Base-by-base conservation (phyloP, 2,329 filamentous ascomycete species). In the Aspergillus sergii region DNA sequence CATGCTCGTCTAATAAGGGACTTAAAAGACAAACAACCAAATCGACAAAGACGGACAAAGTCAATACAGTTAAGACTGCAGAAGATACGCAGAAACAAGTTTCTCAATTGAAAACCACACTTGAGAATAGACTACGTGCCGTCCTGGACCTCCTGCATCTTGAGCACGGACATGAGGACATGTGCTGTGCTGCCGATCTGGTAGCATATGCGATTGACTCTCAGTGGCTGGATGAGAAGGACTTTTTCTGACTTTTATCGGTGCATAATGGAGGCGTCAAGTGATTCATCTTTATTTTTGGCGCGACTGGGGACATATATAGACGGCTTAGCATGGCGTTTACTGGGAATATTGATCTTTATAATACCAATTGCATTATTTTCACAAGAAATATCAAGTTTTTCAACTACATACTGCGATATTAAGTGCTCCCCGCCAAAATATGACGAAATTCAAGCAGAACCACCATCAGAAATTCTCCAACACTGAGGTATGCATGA, bases 181-280 rank as follows among this genome's bases (percentile, higher is more conserved):
- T 81, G 74, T 79, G 75, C 53, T 80, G 78, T 69, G 77, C 79
- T 1, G 78, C 78, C 12, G 79, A 80, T 67, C 62, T 81, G 45
- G 77, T 81, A 8, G 78, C 79, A 12, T 80, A 79, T 63, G 79
- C 78, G 10, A 79, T 81, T 69, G 78, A 80, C 56, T 76, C 75
- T 26, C 71, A 76, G 46, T 81, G 79, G 79, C 61, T 81, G 58
- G 69, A 66, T 3, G 77, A 79, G 63, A 65, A 72, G 21, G 77
- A 81, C 59, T 81, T 80, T 63, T 76, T 79, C 56, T 73, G 32
- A 69, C 11, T 14, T 30, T 7, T 3, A 32, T 19, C 26, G 16
- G 14, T 45, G 58, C 34, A 59, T 45, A 23, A n/a, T 11, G 23
- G 26, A 23, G 58, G 48, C 14, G 48, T 45, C 51, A 50, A 45